phyloP scores from a whole-genome alignment of 2,329 filamentous ascomycete genomes.

The Chaetomiaceae sp. region DNA sequence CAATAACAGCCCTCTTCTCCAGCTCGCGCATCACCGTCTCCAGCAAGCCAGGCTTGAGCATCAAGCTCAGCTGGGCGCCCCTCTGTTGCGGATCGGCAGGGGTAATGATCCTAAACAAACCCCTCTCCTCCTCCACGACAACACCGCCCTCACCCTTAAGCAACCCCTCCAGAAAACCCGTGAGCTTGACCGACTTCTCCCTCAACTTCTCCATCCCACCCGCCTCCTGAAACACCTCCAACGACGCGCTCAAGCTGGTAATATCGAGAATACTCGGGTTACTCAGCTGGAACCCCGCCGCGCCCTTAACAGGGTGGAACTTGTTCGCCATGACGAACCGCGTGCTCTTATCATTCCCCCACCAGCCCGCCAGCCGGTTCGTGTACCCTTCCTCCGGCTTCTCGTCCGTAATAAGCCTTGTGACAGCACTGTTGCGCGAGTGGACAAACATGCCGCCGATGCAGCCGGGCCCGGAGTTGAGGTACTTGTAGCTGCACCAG shows the following conservation, averaged over 20 bases:
- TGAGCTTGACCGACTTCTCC: conserved; percentile 61
- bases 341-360: conserved; percentile 66
- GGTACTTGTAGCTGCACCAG: conserved; percentile 83
- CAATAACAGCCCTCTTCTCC: conserved; percentile 58
- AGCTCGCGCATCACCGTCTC: conserved; percentile 58
- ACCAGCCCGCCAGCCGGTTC: conserved; percentile 71
- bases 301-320: conserved; percentile 67
- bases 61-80: conserved; percentile 69
- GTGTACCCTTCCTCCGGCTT: conserved; percentile 35
- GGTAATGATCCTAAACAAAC: conserved; percentile 58
- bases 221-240: conserved; percentile 67
- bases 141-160: conserved; percentile 35
- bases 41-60: conserved; percentile 56
- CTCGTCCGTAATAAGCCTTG: conserved; percentile 31
- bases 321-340: conserved; percentile 73
- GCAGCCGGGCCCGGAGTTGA: conserved; percentile 70
- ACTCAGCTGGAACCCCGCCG: conserved; percentile 70
- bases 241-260: conserved; percentile 62
- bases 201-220: conserved; percentile 58
- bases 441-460: conserved; percentile 74
- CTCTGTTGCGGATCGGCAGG: conserved; percentile 58
- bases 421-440: conserved; percentile 52
- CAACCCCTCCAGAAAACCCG: conserved; percentile 61
- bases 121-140: conserved; percentile 32
- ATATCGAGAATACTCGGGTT: conserved; percentile 74